A percentile compares a stretch with the other conserved stretches of the same genome.
Conservation (phyloP, 257 asterid genomes). For the Henckelia pumila region DNA sequence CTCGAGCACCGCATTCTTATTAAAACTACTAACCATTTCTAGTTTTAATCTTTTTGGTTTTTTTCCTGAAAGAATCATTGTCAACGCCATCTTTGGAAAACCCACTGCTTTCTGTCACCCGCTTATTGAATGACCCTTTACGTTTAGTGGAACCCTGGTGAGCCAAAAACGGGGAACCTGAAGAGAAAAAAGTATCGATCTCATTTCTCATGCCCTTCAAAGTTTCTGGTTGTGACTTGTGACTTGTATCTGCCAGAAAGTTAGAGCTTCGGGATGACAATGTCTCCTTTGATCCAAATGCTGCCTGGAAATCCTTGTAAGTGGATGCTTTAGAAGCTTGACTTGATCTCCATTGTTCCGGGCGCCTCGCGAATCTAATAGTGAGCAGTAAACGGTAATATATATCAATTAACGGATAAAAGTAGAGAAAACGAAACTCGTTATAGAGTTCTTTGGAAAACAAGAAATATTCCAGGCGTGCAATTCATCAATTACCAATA, state of each 20-base stretch:
- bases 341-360: constrained; percentile 86
- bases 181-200: constrained; percentile 50
- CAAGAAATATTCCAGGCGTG: background rate
- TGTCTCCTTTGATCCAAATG: constrained; percentile 62
- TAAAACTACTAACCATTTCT: constrained; percentile 19
- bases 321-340: constrained; percentile 67
- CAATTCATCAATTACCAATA: background rate
- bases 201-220: constrained; percentile 75
- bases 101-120: constrained; percentile 34
- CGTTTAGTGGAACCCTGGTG: constrained; percentile 49
- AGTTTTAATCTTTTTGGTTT: constrained; percentile 37
- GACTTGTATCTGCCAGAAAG: constrained; percentile 53
- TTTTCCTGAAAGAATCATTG: constrained; percentile 26
- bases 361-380: constrained; percentile 59
- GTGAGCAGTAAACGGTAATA: constrained; percentile 14
- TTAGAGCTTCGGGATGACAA: constrained; percentile 46
- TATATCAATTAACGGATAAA: background rate
- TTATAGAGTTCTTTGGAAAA: background rate
- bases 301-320: constrained; percentile 64
- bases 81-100: constrained; percentile 22
- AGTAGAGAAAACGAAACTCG: constrained; percentile 2
- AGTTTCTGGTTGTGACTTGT: constrained; percentile 57
- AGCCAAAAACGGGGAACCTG: constrained; percentile 68
- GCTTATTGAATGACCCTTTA: constrained; percentile 40
- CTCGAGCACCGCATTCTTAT: constrained; percentile 21